These are phyloP conservation scores for Cercospora sp. DNA, from an alignment of 2,329 filamentous ascomycete genomes.

Conservation along the genomic window DNA sequence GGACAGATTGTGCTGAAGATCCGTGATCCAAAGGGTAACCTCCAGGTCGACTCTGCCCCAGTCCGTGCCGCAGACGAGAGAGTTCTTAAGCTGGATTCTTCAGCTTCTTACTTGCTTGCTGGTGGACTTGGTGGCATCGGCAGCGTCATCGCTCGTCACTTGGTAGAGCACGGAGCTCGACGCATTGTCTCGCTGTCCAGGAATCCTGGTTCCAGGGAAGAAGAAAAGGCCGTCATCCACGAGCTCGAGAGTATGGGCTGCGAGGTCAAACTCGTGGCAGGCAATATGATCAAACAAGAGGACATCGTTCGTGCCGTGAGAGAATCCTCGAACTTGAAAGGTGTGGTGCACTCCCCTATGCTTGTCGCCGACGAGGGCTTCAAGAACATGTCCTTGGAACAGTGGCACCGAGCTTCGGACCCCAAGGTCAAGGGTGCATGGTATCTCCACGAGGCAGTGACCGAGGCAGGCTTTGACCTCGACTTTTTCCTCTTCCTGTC, in stretches of 20 bases:
- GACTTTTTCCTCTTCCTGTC: neutral
- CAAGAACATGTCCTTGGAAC: conserved; percentile 12
- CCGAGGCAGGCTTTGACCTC: neutral
- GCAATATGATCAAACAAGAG: neutral
- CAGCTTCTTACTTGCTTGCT: neutral
- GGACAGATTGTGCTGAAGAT: neutral
- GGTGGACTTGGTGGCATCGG: neutral
- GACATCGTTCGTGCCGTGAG: neutral
- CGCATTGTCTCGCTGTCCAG: neutral
- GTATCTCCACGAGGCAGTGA: neutral
- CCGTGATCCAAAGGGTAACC: neutral
- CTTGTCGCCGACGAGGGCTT: conserved; percentile 15
- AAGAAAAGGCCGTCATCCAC: neutral
- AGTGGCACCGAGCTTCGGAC: neutral
- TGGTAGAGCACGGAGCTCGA: neutral
- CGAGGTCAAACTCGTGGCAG: neutral
- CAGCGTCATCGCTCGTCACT: neutral
- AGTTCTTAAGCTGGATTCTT: neutral
- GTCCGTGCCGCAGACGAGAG: neutral
- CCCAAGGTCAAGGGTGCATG: conserved; percentile 17
- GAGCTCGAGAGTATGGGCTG: neutral
- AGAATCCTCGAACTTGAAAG: neutral
- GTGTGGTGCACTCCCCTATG: conserved; percentile 18
- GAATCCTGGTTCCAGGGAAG: neutral
- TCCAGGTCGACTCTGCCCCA: neutral